Conservation (phyloP, 257 asterid species). For the Scutellaria baicalensis region DNA sequence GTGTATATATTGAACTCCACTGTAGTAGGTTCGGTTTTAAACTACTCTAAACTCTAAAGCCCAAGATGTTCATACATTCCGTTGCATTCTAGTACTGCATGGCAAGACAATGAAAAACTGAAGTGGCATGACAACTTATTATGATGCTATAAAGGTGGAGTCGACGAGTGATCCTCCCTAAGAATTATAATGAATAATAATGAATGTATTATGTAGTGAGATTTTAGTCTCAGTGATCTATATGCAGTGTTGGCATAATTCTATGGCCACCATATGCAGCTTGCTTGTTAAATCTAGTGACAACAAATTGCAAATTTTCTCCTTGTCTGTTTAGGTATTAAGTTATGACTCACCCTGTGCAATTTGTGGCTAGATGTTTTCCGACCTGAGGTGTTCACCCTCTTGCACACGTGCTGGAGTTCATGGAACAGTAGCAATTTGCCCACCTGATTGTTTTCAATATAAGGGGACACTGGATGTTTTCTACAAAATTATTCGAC, state of each 20-base stretch:
- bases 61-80: not conserved
- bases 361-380: conserved; percentile 66
- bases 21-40: not conserved
- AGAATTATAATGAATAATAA: not conserved
- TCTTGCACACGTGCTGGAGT: conserved; percentile 95
- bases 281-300: not conserved
- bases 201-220: not conserved
- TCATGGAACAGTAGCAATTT: conserved; percentile 76
- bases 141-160: not conserved
- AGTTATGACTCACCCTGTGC: conserved; percentile 5
- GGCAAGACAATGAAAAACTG: not conserved
- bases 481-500: conserved; percentile 78
- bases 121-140: not conserved
- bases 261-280: not conserved
- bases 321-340: not conserved
- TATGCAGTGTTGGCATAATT: not conserved
- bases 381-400: conserved; percentile 96
- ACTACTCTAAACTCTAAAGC: not conserved
- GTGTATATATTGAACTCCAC: not conserved
- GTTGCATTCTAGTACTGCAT: not conserved
- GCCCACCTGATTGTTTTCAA: conserved; percentile 95
- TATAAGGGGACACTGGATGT: conserved; percentile 92
- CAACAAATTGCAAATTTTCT: not conserved
- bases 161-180: not conserved
- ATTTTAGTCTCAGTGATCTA: not conserved